These are phyloP conservation scores for Aspergillus taichungensis DNA, from an alignment of 495 filamentous ascomycete genomes.

Conservation along the genomic window DNA sequence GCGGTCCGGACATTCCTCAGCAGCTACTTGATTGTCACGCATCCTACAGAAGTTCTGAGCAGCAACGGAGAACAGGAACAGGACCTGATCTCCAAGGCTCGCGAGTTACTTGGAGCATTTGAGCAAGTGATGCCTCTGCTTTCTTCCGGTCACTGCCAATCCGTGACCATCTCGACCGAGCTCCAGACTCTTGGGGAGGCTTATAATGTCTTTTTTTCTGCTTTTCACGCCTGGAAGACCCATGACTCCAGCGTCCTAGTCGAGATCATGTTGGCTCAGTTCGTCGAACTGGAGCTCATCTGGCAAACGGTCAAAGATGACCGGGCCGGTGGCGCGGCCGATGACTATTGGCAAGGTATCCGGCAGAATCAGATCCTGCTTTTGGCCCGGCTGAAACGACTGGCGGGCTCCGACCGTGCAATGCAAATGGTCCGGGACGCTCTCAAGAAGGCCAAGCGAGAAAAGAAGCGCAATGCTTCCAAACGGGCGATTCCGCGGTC, in stretches of 20 bases:
- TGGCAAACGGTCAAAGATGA: constrained; percentile 95
- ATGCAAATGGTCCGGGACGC: constrained; percentile 76
- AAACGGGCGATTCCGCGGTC: constrained; percentile 55
- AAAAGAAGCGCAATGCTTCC: constrained; percentile 46
- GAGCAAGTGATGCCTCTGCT: constrained; percentile 63
- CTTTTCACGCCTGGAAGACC: constrained; percentile 92
- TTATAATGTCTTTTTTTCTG: constrained; percentile 78
- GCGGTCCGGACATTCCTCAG: constrained; percentile 85
- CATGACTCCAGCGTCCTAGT: constrained; percentile 83
- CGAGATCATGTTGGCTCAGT: constrained; percentile 91
- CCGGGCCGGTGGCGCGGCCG: constrained; percentile 71
- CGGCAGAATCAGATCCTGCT: constrained; percentile 86
- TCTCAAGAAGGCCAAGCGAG: constrained; percentile 65
- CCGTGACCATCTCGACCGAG: constrained; percentile 29
- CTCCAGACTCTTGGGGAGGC: constrained; percentile 43
- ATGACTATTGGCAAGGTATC: constrained; percentile 88
- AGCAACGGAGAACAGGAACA: constrained; percentile 80
- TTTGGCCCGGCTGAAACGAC: constrained; percentile 78
- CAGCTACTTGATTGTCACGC: constrained; percentile 85
- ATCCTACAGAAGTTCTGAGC: constrained; percentile 83
- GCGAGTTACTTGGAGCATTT: constrained; percentile 74
- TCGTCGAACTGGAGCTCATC: constrained; percentile 89
- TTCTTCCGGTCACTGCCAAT: constrained; percentile 42
- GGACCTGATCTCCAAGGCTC: constrained; percentile 81
- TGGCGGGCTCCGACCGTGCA: constrained; percentile 75